phyloP scores from a whole-genome alignment of 176 grass and related monocot genomes.

The Eleusine indica region DNA sequence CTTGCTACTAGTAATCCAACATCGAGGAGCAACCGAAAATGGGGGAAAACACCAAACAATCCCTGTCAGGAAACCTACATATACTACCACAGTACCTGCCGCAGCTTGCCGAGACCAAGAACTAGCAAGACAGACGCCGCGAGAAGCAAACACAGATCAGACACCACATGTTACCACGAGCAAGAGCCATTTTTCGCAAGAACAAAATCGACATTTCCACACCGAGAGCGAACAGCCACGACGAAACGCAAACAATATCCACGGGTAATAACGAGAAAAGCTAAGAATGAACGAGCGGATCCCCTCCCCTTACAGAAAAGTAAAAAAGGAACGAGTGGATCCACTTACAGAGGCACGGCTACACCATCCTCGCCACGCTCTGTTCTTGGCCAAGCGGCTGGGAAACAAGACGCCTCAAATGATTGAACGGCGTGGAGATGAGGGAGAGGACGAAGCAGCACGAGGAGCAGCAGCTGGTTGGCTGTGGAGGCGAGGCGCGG shows the following conservation, averaged over 20 bases:
- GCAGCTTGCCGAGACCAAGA: background rate
- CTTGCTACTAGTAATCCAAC: too few species aligned
- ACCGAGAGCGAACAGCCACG: too few species aligned
- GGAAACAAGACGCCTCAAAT: background rate
- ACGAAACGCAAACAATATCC: too few species aligned
- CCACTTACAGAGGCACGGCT: slow-evolving; percentile 54
- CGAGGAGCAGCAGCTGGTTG: background rate
- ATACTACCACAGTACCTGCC: background rate
- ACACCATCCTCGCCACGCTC: slow-evolving; percentile 34
- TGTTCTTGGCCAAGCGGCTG: background rate
- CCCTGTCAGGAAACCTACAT: slow-evolving; percentile 10
- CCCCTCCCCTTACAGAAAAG: too few species aligned
- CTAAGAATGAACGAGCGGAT: too few species aligned
- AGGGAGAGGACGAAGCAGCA: background rate
- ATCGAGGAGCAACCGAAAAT: too few species aligned
- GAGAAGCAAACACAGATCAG: background rate
- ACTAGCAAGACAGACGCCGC: background rate
- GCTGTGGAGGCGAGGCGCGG: background rate
- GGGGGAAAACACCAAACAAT: background rate
- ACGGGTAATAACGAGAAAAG: too few species aligned
- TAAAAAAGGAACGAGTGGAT: background rate
- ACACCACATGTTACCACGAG: background rate
- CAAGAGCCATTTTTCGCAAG: background rate
- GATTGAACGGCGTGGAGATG: background rate
- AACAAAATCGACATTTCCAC: background rate